Conservation (phyloP, 2,329 filamentous ascomycete genomes). For the Pyrenophora seminiperda region DNA sequence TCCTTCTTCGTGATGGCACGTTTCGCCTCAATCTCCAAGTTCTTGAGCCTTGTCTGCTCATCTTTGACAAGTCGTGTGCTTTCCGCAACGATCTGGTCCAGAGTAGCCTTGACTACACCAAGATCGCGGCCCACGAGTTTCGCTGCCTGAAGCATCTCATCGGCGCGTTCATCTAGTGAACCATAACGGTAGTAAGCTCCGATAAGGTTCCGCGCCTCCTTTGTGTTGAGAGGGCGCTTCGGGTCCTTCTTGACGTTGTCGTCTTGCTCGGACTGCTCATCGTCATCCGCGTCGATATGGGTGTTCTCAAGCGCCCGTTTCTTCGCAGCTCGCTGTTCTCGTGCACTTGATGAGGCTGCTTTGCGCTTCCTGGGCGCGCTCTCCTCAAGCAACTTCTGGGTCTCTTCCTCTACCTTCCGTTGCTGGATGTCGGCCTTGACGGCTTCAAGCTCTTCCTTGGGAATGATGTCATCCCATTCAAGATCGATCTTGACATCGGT, state of each 20-base stretch:
- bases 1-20: conserved; percentile 94
- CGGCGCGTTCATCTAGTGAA: conserved; percentile 82
- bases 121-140: conserved; percentile 81
- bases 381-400: conserved; percentile 80
- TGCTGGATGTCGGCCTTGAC: conserved; percentile 90
- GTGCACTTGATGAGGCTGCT: conserved; percentile 63
- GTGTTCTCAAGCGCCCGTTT: conserved; percentile 72
- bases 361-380: conserved; percentile 79
- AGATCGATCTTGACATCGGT: conserved; percentile 97
- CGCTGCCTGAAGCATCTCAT: conserved; percentile 86
- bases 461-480: conserved; percentile 98
- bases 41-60: conserved; percentile 67
- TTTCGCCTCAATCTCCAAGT: conserved; percentile 71
- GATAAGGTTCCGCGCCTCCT: conserved; percentile 90
- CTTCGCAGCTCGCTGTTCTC: conserved; percentile 70
- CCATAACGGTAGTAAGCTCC: conserved; percentile 90
- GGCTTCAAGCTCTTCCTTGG: conserved; percentile 84
- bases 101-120: conserved; percentile 75
- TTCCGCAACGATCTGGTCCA: conserved; percentile 78
- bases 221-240: conserved; percentile 85
- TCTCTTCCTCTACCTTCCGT: conserved; percentile 79
- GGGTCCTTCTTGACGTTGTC: conserved; percentile 71
- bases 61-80: conserved; percentile 73
- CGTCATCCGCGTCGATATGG: conserved; percentile 66
- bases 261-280: conserved; percentile 46